A percentile compares a stretch with the other conserved stretches of the same genome.
Evolutionary conservation across 768 basidiomycete species (phyloP).

Genomic region (Clavaria fumosa): DNA sequence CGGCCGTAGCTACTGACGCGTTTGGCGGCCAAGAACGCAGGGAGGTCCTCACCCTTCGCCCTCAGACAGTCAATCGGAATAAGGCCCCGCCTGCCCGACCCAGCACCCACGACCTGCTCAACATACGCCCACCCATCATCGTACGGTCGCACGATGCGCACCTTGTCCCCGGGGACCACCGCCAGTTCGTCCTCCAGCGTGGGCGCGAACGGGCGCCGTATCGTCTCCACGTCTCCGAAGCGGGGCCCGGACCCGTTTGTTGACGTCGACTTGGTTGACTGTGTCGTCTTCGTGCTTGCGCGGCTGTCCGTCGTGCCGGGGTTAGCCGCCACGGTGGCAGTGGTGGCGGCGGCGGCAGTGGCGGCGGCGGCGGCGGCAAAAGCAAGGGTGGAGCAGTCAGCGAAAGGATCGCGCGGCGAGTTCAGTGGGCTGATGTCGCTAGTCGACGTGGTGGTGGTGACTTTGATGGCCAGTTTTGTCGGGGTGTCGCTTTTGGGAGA

Average conservation of each 20-base stretch:
- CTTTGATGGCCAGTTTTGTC: slow-evolving; percentile 14
- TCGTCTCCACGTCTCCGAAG: slow-evolving; percentile 32
- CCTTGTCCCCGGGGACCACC: slow-evolving; percentile 33
- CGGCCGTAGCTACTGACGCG: slow-evolving; percentile 31
- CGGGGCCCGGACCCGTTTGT: no score
- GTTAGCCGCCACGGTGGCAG: slow-evolving; percentile 17
- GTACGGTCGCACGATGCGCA: slow-evolving; percentile 38
- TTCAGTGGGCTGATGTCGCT: no score
- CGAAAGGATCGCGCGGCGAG: slow-evolving; percentile 13
- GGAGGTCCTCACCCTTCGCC: slow-evolving; percentile 28
- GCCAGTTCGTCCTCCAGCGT: slow-evolving; percentile 43
- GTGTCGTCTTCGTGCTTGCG: no score
- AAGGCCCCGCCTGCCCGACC: slow-evolving; percentile 28
- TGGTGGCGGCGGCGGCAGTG: slow-evolving; percentile 8
- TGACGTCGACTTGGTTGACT: no score
- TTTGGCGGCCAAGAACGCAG: slow-evolving; percentile 34
- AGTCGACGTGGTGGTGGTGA: slow-evolving; percentile 10
- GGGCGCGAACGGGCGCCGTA: slow-evolving; percentile 41
- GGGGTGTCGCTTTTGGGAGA: slow-evolving; percentile 3
- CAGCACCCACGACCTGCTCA: slow-evolving; percentile 25
- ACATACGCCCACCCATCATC: slow-evolving; percentile 63
- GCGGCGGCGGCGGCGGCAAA: slow-evolving; percentile 12
- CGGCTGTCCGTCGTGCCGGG: no score
- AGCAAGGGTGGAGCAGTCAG: slow-evolving; percentile 8
- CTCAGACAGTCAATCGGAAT: slow-evolving; percentile 62